These are phyloP conservation scores for Austropuccinia psidii DNA, from an alignment of 1,284 basidiomycete genomes.

Conservation along the genomic window DNA sequence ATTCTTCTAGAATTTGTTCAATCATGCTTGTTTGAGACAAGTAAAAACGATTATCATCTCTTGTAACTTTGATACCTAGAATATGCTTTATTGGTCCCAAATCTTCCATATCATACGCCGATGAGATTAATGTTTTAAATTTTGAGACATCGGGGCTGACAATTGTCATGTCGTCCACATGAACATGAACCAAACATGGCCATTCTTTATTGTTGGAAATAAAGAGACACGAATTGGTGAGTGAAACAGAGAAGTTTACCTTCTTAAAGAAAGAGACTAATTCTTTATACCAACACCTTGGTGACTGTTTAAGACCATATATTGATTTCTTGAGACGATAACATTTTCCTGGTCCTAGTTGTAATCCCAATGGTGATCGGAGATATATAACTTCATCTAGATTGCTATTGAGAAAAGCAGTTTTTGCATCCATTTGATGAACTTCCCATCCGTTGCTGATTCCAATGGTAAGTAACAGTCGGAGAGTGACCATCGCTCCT, in stretches of 20 bases:
- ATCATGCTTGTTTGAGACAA: neutral
- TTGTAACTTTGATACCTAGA: neutral
- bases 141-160: neutral
- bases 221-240: neutral
- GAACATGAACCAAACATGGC: neutral
- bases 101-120: neutral
- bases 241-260: neutral
- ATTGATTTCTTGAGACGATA: neutral
- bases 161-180: conserved; percentile 5
- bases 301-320: neutral
- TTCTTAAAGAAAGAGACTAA: neutral
- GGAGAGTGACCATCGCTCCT: neutral
- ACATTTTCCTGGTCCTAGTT: neutral
- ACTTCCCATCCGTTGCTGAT: neutral
- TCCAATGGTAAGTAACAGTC: neutral
- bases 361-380: neutral
- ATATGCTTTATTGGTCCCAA: neutral
- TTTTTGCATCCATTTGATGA: neutral
- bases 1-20: neutral
- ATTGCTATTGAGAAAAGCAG: neutral
- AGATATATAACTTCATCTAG: neutral
- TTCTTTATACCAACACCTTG: neutral
- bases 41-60: neutral
- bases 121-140: neutral
- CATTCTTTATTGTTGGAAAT: neutral